Percentiles rank a stretch among this genome's conserved stretches.
These are phyloP conservation scores for Aspergillus novoparasiticus DNA, from an alignment of 2,329 filamentous ascomycete species.

Conservation along the genomic window DNA sequence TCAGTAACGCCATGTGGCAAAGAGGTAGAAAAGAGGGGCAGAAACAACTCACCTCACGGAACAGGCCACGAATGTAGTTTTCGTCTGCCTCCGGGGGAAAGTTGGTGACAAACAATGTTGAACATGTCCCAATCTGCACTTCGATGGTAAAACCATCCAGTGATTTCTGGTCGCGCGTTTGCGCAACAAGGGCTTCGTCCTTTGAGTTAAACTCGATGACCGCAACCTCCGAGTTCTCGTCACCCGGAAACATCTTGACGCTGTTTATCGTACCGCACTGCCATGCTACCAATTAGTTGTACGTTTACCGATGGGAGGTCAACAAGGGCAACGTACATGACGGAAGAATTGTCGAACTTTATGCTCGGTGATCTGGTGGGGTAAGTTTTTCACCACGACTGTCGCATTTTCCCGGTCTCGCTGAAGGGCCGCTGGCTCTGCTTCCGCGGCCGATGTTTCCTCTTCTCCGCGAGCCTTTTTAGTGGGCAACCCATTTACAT, in stretches of 20 bases:
- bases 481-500: conserved; percentile 54
- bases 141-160: conserved; percentile 73
- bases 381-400: conserved; percentile 77
- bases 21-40: background rate
- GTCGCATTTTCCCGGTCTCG: conserved; percentile 90
- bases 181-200: conserved; percentile 79
- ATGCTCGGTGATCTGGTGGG: conserved; percentile 67
- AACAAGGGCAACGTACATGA: conserved; percentile 52
- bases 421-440: conserved; percentile 53
- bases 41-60: conserved; percentile 50
- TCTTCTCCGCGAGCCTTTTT: conserved; percentile 68
- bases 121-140: conserved; percentile 72
- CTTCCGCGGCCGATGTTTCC: conserved; percentile 32
- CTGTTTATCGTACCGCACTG: conserved; percentile 78
- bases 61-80: conserved; percentile 57
- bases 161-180: conserved; percentile 78
- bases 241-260: conserved; percentile 67
- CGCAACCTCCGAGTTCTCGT: conserved; percentile 66
- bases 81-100: conserved; percentile 66
- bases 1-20: background rate
- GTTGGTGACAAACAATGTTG: conserved; percentile 88
- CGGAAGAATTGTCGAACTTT: conserved; percentile 87
- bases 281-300: conserved; percentile 13
- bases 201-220: conserved; percentile 81
- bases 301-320: background rate